Evolutionary conservation across 768 basidiomycete genomes (phyloP).

Genomic region (Sarcomyxa edulis): DNA sequence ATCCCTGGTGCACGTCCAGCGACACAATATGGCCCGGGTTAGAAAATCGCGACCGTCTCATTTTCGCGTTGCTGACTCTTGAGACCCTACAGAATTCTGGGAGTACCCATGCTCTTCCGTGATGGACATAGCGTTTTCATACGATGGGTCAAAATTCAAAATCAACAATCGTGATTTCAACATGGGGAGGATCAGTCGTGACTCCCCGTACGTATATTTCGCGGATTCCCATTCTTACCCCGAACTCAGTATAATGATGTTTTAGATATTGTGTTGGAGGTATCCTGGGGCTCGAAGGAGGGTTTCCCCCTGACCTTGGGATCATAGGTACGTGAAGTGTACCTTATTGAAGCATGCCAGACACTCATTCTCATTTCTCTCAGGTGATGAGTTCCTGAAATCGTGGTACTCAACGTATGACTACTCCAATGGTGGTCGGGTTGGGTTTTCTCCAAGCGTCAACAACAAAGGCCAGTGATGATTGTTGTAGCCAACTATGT

Average conservation of each 20-base stretch:
- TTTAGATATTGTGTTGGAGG: slow-evolving; percentile 51
- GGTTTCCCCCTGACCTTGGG: slow-evolving; percentile 46
- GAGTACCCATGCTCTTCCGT: slow-evolving; percentile 44
- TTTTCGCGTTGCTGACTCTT: background rate
- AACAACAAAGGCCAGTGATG: slow-evolving; percentile 28
- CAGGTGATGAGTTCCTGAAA: slow-evolving; percentile 61
- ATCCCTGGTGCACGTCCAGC: slow-evolving; percentile 45
- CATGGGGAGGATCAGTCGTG: slow-evolving; percentile 30
- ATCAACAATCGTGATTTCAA: slow-evolving; percentile 51
- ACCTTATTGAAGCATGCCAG: no score
- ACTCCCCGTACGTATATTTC: slow-evolving; percentile 23
- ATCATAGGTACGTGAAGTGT: slow-evolving; percentile 50
- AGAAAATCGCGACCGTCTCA: background rate
- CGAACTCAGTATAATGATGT: background rate
- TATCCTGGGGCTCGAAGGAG: slow-evolving; percentile 39
- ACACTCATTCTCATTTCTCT: no score
- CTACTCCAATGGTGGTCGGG: slow-evolving; percentile 44
- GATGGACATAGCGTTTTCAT: slow-evolving; percentile 33
- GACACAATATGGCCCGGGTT: slow-evolving; percentile 37
- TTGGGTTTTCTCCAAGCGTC: slow-evolving; percentile 55
- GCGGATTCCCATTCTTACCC: no score
- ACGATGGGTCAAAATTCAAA: slow-evolving; percentile 34
- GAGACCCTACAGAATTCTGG: slow-evolving; percentile 44
- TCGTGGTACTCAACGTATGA: slow-evolving; percentile 64
- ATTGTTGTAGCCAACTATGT: no score